Base-by-base conservation (phyloP, 345 rosid species). In the Anacardium occidentale region DNA sequence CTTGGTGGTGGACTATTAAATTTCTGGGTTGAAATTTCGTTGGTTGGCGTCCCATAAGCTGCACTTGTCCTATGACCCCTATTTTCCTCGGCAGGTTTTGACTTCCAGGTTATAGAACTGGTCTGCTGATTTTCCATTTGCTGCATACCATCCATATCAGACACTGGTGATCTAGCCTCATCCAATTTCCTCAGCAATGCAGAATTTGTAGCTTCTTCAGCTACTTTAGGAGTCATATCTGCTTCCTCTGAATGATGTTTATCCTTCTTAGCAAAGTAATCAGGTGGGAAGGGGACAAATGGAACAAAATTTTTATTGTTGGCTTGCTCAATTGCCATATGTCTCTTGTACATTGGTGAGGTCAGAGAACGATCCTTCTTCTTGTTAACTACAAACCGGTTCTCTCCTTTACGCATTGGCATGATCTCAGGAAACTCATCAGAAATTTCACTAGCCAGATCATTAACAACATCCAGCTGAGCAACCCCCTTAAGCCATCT, bases 231-330 rank as follows among this genome's bases (percentile, higher is more conserved):
- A 44, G 69, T 67, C 3, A 70, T 72, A 78, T 75, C 79, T 44
- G 69, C 57, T 17, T 25, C 72, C 68, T 76, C 69, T 11, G 75
- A 71, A 70, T 79, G 88, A 72, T 78, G 85, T 3, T 76, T 68
- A 53, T 81, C 85, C 72, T 81, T 84, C 48, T 75, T 87, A 45
- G 97, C 84, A 54, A 94, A 89, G 80, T 92, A 88, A 58, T 80
- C 89, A 21, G 96, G 87, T 60, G 98, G 94, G 79, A 94, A 89
- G 15, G 97, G 93, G 45, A 90, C 97, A 72, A 90, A 94, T 25
- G 97, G 97, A 34, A 85, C 89, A 63, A 79, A 87, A 76, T 86
- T 85, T 63, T 85, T 70, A 62, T 82, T 84, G 66, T 75, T 81
- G n/a, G 88, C 78, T 82, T 83, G 90, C 74, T 89, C 94, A 53